phyloP scores from a whole-genome alignment of 2,329 filamentous ascomycete species.

The Exophiala sideris region DNA sequence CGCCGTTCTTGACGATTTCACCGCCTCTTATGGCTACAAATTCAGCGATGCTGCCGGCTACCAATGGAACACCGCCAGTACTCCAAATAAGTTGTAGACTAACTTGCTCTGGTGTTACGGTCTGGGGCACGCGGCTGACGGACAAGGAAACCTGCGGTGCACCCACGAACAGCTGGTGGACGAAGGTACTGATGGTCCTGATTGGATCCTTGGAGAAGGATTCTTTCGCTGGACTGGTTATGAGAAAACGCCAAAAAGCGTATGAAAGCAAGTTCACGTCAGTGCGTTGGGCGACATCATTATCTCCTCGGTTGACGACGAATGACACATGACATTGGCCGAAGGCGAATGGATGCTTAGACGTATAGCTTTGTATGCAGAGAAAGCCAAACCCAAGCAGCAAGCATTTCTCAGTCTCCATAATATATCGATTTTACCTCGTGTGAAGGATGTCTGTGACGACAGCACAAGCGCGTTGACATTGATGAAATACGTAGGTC shows the following conservation, averaged over 20 bases:
- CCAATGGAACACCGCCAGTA: conserved; percentile 75
- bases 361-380: neutral
- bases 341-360: neutral
- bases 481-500: too few species aligned
- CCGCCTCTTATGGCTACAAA: conserved; percentile 96
- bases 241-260: too few species aligned
- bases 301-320: neutral
- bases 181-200: too few species aligned
- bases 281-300: too few species aligned
- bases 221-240: too few species aligned
- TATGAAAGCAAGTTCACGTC: neutral
- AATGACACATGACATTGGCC: neutral
- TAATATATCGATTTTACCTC: too few species aligned
- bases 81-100: conserved; percentile 25
- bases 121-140: neutral
- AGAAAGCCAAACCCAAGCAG: neutral
- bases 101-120: neutral
- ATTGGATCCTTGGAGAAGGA: too few species aligned
- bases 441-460: too few species aligned
- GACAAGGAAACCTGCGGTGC: neutral
- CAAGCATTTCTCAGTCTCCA: neutral
- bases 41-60: conserved; percentile 96
- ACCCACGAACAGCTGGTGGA: neutral
- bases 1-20: conserved; percentile 95
- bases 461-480: too few species aligned